Evolutionary conservation across 179 eudicot genomes (phyloP), one percentile per base, ranked within the genome.

Genomic region (Beta corolliflora): DNA sequence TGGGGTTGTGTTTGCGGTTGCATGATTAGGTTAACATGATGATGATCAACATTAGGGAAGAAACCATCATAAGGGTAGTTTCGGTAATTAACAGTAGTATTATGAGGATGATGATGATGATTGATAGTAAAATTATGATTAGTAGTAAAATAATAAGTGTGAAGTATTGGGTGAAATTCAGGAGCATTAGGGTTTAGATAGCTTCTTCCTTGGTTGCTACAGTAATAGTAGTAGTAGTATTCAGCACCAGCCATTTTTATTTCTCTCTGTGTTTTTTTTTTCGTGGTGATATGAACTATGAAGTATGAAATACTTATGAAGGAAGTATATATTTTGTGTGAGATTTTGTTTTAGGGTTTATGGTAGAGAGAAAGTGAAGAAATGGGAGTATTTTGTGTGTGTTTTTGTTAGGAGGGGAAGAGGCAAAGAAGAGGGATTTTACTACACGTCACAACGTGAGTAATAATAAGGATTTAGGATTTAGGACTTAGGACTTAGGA

Each of bases 111-210:
- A 25, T 48, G 16, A 46, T 5, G 69, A 18, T 59, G 41, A 54
- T 12, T 64, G 12, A 41, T 36, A 50, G 69, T 72, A 53, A 15
- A 2, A 25, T 7, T 21, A 12, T 5, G 4, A 50, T 25, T 10
- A 48, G 11, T 19, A n/a, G 18, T 18, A 19, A 6, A 9, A 13
- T 3, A 1, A 71, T 3, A 5, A 71, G 25, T 48, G 15, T 12
- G 21, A 25, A 9, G 23, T 9, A 29, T 14, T 11, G 85, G 85
- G 31, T 71, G 73, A 19, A 83, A 83, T 76, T 79, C 86, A 19
- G n/a, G 72, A 2, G 86, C 85, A 29, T 59, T 16, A 19, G 85
- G 85, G 72, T 83, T 79, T 52, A 83, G 16, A 59, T n/a, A 23
- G 58, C 25, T 19, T 9, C 58, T 71, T 44, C 53, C 54, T 18